These are phyloP conservation scores for Sphaerulina vaccinii DNA, from an alignment of 2,329 filamentous ascomycete species.

Conservation along the genomic window DNA sequence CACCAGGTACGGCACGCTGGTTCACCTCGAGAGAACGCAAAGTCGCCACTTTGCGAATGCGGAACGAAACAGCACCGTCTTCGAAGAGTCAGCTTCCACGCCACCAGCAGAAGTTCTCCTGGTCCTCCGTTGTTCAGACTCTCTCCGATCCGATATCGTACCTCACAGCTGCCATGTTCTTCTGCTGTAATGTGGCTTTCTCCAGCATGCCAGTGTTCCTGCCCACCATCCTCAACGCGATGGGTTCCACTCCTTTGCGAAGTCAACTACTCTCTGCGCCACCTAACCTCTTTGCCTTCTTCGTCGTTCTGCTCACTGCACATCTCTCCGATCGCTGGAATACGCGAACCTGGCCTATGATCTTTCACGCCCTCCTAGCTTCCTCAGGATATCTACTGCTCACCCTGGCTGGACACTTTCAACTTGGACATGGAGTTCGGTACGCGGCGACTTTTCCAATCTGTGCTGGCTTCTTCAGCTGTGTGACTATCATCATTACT, in stretches of 20 bases:
- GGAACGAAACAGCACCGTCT: conserved; percentile 41
- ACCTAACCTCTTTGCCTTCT: conserved; percentile 75
- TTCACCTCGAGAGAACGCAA: conserved; percentile 50
- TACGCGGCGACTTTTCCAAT: conserved; percentile 80
- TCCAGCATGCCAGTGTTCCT: conserved; percentile 84
- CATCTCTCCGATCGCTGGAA: conserved; percentile 67
- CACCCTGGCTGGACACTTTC: conserved; percentile 43
- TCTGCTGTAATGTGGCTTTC: conserved; percentile 85
- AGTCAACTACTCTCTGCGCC: conserved; percentile 79
- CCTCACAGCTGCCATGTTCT: conserved; percentile 78
- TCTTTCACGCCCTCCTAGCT: conserved; percentile 68
- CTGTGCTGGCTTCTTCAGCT: conserved; percentile 75
- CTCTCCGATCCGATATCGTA: conserved; percentile 68
- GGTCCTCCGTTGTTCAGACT: conserved; percentile 58
- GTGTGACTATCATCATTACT: conserved; percentile 79
- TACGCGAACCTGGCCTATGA: conserved; percentile 64
- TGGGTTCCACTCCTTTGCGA: conserved; percentile 68
- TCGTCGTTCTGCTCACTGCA: conserved; percentile 69
- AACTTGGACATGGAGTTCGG: conserved; percentile 44
- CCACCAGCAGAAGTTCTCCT: conserved; percentile 39
- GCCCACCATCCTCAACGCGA: conserved; percentile 58
- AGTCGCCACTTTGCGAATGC: conserved; percentile 68
- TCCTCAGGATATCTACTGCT: conserved; percentile 50
- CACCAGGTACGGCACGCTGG: conserved; percentile 53
- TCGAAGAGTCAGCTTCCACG: conserved; percentile 17